These are phyloP conservation scores for Talaromyces borbonicus DNA, from an alignment of 495 filamentous ascomycete species.

Conservation along the genomic window DNA sequence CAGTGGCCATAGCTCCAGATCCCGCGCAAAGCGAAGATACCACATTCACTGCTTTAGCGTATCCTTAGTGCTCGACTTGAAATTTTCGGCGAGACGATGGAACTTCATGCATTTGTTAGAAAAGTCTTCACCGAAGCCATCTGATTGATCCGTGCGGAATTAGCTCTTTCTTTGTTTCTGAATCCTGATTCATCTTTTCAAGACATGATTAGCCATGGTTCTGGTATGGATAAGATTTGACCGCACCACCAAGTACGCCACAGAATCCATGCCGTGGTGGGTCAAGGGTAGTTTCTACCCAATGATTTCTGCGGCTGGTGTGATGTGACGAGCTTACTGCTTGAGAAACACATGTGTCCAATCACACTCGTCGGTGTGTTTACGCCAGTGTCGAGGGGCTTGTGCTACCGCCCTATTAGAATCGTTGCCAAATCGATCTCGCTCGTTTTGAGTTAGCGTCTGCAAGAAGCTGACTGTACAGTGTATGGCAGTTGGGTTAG, in stretches of 20 bases:
- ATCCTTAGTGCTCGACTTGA: too few species aligned
- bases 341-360: not conserved
- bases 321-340: slow-evolving; percentile 9
- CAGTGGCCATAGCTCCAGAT: slow-evolving; percentile 3
- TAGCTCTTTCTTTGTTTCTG: too few species aligned
- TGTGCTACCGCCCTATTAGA: not conserved
- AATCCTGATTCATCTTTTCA: not conserved
- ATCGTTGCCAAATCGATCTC: too few species aligned
- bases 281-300: not conserved
- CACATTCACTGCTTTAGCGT: too few species aligned
- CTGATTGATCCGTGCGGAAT: too few species aligned
- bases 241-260: slow-evolving; percentile 2
- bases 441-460: too few species aligned
- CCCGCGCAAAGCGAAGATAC: not conserved
- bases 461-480: too few species aligned
- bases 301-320: slow-evolving; percentile 1
- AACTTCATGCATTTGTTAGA: too few species aligned
- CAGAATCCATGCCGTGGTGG: slow-evolving; percentile 3
- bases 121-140: too few species aligned
- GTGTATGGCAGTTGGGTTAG: too few species aligned
- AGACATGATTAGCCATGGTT: not conserved
- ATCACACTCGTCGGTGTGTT: not conserved
- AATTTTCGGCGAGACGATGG: too few species aligned
- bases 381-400: not conserved
- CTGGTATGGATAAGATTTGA: not conserved